These are phyloP conservation scores for Lactifluus rugatus DNA, from an alignment of 768 basidiomycete genomes.

Conservation along the genomic window DNA sequence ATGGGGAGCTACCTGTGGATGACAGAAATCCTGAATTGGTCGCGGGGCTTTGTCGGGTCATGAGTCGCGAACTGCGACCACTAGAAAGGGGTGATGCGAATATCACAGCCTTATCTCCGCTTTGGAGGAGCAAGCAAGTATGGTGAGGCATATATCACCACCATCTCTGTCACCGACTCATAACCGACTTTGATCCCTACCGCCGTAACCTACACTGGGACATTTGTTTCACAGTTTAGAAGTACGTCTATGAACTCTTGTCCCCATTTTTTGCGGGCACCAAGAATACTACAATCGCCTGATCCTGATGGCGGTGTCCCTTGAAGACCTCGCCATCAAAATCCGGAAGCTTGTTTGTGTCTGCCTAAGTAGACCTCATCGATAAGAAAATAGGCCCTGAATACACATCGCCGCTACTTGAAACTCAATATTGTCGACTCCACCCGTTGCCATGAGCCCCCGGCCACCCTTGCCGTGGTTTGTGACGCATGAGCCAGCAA, in stretches of 20 bases:
- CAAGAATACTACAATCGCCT: neutral
- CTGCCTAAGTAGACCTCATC: neutral
- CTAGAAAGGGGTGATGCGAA: too few relatives aligned
- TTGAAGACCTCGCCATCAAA: neutral
- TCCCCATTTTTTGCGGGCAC: neutral
- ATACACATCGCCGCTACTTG: neutral
- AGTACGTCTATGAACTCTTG: neutral
- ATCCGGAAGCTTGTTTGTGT: neutral
- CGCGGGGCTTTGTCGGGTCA: too few relatives aligned
- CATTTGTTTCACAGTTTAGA: neutral
- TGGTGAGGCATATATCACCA: too few relatives aligned
- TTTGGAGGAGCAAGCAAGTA: too few relatives aligned
- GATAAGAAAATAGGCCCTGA: neutral
- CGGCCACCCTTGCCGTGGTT: neutral
- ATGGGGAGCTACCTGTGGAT: too few relatives aligned
- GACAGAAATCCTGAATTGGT: too few relatives aligned
- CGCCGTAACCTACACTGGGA: neutral
- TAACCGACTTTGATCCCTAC: neutral
- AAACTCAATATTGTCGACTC: neutral
- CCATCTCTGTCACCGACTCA: neutral
- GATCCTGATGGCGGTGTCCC: neutral
- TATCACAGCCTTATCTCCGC: too few relatives aligned
- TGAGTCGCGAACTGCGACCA: too few relatives aligned
- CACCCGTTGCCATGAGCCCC: neutral
- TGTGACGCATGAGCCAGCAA: neutral